These are phyloP conservation scores for Acrocalymma vagum DNA, from an alignment of 2,329 filamentous ascomycete genomes.

Conservation along the genomic window DNA sequence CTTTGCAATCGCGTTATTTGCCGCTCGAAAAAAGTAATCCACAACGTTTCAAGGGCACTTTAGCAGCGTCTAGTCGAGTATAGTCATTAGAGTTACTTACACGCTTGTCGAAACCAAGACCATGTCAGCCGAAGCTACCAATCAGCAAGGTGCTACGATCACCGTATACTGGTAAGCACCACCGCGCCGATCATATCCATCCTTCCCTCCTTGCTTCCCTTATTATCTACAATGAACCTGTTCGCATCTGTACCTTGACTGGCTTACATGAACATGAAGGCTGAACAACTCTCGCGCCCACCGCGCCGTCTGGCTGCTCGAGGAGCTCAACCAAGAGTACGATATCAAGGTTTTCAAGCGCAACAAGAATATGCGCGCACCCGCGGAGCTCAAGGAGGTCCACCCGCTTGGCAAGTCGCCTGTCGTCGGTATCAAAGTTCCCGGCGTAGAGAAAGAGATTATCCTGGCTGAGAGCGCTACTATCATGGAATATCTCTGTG, in stretches of 20 bases:
- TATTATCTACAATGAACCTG: constrained; percentile 6
- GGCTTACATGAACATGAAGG: constrained; percentile 59
- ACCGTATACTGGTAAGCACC: constrained; percentile 45
- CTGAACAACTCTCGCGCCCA: constrained; percentile 84
- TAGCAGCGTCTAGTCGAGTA: too few relatives aligned
- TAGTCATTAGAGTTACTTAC: too few relatives aligned
- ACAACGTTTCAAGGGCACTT: too few relatives aligned
- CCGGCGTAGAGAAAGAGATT: constrained; percentile 56
- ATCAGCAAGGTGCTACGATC: constrained; percentile 44
- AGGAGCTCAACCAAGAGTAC: constrained; percentile 82
- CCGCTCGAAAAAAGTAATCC: too few relatives aligned
- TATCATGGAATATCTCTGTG: constrained; percentile 83
- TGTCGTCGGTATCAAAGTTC: constrained; percentile 70
- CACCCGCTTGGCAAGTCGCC: constrained; percentile 91
- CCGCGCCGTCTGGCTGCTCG: constrained; percentile 84
- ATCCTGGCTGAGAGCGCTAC: constrained; percentile 83
- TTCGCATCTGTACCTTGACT: background rate
- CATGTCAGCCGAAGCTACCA: too few relatives aligned
- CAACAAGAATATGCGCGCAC: constrained; percentile 70
- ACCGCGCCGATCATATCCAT: constrained; percentile 8
- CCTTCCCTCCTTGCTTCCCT: background rate
- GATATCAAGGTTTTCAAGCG: constrained; percentile 83
- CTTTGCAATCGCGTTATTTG: too few relatives aligned
- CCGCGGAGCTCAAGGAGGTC: constrained; percentile 76
- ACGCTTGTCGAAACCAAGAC: too few relatives aligned